Evolutionary conservation across 164 flowering plant species (phyloP).

Genomic region (grape (Vitis vinifera)): ASM3070453v1 NC_081814.1:3234001-3234500

Average conservation of each 20-base stretch:
- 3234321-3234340: constrained; percentile 75
- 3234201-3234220: constrained; percentile 87
- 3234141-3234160: constrained; percentile 58
- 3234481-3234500: constrained; percentile 42
- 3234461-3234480: constrained; percentile 72
- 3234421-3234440: constrained; percentile 64
- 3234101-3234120: constrained; percentile 24
- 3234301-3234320: constrained; percentile 83
- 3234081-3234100: constrained; percentile 17
- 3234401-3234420: constrained; percentile 65
- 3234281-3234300: constrained; percentile 75
- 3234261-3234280: constrained; percentile 75
- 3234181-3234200: constrained; percentile 78
- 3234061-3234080: constrained; percentile 13
- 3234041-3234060: constrained; percentile 6
- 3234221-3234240: constrained; percentile 75
- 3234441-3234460: constrained; percentile 64
- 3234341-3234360: constrained; percentile 83
- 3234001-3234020: neutral
- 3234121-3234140: constrained; percentile 48
- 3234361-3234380: constrained; percentile 74
- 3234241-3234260: constrained; percentile 78
- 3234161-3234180: constrained; percentile 76
- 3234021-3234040: constrained; percentile 1
- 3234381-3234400: constrained; percentile 80